phyloP scores from a whole-genome alignment of 2,329 filamentous ascomycete genomes.

The Fusarium chuoi region DNA sequence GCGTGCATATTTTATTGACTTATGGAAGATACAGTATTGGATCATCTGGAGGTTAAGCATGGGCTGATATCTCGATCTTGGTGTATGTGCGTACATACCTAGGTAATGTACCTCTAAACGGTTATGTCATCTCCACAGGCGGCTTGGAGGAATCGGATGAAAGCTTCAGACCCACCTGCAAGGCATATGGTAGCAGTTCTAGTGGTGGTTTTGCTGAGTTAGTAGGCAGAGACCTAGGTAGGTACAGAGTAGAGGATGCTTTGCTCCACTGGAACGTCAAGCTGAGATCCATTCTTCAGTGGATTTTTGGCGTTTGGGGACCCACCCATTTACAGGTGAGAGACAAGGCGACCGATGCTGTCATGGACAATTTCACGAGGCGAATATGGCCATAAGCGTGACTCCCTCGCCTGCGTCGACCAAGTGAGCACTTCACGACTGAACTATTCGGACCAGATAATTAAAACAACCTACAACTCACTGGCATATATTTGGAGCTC shows the following conservation, averaged over 20 bases:
- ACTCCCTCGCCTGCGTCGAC: conserved; percentile 28
- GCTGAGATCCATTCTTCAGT: conserved; percentile 25
- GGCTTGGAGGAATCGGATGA: neutral
- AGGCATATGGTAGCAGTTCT: conserved; percentile 10
- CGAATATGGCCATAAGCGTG: conserved; percentile 15
- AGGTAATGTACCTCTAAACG: too few relatives aligned
- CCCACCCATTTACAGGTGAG: conserved; percentile 25
- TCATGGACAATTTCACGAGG: conserved; percentile 35
- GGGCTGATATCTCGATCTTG: conserved; percentile 29
- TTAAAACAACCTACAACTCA: neutral
- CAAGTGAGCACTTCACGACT: conserved; percentile 22
- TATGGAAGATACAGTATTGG: neutral
- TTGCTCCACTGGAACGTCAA: conserved; percentile 23
- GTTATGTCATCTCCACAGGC: conserved; percentile 2
- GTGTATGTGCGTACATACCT: neutral
- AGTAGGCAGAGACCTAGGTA: neutral
- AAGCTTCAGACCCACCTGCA: conserved; percentile 20
- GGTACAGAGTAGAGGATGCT: too few relatives aligned
- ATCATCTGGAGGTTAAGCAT: conserved; percentile 30
- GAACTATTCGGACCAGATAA: neutral
- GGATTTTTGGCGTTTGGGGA: conserved; percentile 1
- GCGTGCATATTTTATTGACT: neutral
- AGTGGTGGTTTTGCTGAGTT: neutral
- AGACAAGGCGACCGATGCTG: conserved; percentile 28
- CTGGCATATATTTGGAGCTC: neutral